Evolutionary conservation across 495 filamentous ascomycete genomes (phyloP).

Genomic region (Penicillium bovifimosum): DNA sequence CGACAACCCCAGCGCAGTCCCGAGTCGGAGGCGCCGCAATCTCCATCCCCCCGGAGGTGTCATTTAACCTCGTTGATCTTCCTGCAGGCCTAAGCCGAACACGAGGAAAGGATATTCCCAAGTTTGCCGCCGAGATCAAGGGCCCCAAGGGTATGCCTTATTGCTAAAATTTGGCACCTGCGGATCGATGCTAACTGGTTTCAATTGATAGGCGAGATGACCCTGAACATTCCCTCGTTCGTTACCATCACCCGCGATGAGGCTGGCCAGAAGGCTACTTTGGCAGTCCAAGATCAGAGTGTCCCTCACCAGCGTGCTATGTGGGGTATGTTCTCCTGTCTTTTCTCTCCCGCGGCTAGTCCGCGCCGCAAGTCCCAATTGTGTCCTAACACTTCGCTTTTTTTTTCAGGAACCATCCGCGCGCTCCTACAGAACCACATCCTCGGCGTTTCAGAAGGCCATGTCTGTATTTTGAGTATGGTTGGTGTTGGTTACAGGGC

Average conservation of each 20-base stretch:
- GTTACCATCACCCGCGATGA: constrained; percentile 64
- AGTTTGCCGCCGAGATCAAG: constrained; percentile 57
- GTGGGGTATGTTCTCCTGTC: constrained; percentile 71
- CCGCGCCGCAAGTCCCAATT: not conserved
- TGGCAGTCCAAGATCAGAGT: constrained; percentile 59
- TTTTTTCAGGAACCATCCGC: constrained; percentile 68
- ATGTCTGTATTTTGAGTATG: constrained; percentile 83
- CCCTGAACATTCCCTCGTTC: constrained; percentile 65
- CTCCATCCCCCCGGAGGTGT: constrained; percentile 77
- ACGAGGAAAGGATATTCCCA: constrained; percentile 48
- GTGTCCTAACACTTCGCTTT: constrained; percentile 8
- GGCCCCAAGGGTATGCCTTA: constrained; percentile 63
- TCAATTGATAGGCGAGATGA: constrained; percentile 57
- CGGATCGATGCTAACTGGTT: not conserved
- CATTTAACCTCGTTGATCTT: constrained; percentile 57
- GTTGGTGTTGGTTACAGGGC: constrained; percentile 97
- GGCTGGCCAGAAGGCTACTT: constrained; percentile 50
- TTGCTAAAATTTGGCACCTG: not conserved
- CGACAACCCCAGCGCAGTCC: constrained; percentile 57
- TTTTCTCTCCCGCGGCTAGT: not conserved
- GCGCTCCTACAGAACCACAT: constrained; percentile 86
- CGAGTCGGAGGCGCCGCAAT: constrained; percentile 81
- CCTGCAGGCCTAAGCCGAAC: constrained; percentile 46
- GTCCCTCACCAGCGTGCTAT: constrained; percentile 80
- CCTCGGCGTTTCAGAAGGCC: constrained; percentile 90